A percentile compares a stretch with the other conserved stretches of the same genome.
phyloP scores from a whole-genome alignment of 176 grass and related monocot genomes.

The Oryza glumipatula region DNA sequence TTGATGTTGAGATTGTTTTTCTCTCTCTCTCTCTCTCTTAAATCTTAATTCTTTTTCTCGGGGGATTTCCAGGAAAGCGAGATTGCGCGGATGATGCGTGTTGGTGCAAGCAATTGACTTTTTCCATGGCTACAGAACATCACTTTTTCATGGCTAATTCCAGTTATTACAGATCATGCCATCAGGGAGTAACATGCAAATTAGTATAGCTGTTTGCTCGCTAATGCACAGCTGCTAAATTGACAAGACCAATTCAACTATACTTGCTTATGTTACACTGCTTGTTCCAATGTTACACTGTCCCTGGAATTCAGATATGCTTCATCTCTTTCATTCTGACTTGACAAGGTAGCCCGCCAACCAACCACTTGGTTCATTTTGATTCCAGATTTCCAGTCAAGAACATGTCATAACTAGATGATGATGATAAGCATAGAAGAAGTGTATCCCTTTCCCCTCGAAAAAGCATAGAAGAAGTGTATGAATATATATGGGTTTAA shows the following conservation, averaged over 20 bases:
- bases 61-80: background rate
- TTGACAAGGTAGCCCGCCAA: background rate
- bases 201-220: background rate
- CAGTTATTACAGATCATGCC: background rate
- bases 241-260: background rate
- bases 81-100: background rate
- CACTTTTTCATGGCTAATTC: slow-evolving; percentile 8
- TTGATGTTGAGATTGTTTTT: slow-evolving; percentile 5
- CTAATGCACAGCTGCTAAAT: slow-evolving; percentile 3
- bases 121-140: background rate
- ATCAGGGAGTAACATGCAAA: background rate
- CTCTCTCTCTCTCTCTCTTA: too few species aligned
- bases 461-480: background rate
- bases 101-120: slow-evolving; percentile 33
- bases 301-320: slow-evolving; percentile 21
- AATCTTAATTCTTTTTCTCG: background rate
- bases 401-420: background rate
- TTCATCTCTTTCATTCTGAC: slow-evolving; percentile 8
- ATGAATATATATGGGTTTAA: background rate
- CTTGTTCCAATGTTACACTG: slow-evolving; percentile 26
- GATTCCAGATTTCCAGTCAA: background rate
- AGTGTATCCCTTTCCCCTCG: background rate
- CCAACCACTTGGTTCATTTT: background rate
- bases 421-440: slow-evolving; percentile 5
- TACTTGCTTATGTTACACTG: background rate